These are phyloP conservation scores for Zygnema cylindricum DNA, from an alignment of 139 green algal species.

Conservation along the genomic window DNA sequence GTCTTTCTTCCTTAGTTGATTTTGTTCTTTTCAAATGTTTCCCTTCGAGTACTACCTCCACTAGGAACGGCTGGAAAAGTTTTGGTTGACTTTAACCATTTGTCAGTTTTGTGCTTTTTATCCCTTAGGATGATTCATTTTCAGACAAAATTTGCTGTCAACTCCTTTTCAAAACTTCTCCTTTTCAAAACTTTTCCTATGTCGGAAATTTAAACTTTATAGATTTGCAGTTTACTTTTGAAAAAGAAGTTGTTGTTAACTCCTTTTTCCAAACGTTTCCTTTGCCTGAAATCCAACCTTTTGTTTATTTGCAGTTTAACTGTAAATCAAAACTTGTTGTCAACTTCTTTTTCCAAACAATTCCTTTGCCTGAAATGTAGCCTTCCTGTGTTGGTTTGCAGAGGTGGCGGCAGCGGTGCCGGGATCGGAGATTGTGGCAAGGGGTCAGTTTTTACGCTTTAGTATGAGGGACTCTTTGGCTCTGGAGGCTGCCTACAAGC, in stretches of 20 bases:
- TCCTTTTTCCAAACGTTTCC: slow-evolving; percentile 38
- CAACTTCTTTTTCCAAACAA: not conserved
- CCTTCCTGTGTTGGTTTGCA: slow-evolving; percentile 43
- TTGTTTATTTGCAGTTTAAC: not conserved
- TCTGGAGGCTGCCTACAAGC: slow-evolving; percentile 51
- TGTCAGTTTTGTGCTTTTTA: no score
- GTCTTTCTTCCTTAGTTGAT: not conserved
- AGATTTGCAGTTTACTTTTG: slow-evolving; percentile 26
- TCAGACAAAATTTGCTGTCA: no score
- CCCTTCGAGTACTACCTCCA: not conserved
- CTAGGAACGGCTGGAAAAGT: no score
- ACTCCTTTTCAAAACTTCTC: no score
- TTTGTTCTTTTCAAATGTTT: not conserved
- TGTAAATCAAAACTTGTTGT: not conserved
- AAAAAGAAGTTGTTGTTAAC: slow-evolving; percentile 21
- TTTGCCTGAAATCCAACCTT: not conserved
- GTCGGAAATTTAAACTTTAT: not conserved
- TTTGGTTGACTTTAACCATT: no score
- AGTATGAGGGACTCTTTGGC: slow-evolving; percentile 42
- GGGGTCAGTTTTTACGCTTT: slow-evolving; percentile 47
- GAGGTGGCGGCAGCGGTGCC: slow-evolving; percentile 27
- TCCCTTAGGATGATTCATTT: no score
- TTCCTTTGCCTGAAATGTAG: not conserved
- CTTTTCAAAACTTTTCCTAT: no score
- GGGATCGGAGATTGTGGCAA: not conserved